Evolutionary conservation across 208 protist species (phyloP).

Genomic region (Trypanosoma theileri): DNA sequence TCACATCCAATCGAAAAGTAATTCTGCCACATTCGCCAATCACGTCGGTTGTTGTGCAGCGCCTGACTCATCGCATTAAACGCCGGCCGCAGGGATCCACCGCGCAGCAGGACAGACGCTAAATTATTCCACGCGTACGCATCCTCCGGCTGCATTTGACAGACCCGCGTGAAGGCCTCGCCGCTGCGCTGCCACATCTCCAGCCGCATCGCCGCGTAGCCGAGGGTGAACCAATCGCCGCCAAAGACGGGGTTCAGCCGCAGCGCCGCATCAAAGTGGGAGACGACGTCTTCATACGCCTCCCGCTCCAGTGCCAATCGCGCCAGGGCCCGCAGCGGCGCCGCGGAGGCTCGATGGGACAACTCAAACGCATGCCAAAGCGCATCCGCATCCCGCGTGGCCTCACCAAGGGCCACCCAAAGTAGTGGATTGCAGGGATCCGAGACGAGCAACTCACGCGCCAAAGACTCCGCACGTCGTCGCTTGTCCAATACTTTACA

Average conservation of each 20-base stretch:
- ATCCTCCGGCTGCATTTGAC: conserved; percentile 88
- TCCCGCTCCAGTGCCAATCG: conserved; percentile 81
- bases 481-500: conserved; percentile 89
- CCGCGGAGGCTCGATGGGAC: conserved; percentile 73
- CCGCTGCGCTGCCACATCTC: conserved; percentile 67
- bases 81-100: conserved; percentile 76
- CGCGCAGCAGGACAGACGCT: conserved; percentile 76
- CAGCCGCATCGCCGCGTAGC: conserved; percentile 78
- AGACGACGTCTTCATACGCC: conserved; percentile 81
- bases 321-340: conserved; percentile 87
- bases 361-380: conserved; percentile 92
- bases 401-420: conserved; percentile 90
- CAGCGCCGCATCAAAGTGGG: conserved; percentile 90
- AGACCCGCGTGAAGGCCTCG: conserved; percentile 89
- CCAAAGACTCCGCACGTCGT: conserved; percentile 81
- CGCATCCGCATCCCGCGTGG: conserved; percentile 76
- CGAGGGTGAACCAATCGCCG: conserved; percentile 91
- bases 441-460: conserved; percentile 75
- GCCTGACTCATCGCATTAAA: conserved; percentile 91
- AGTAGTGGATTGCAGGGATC: conserved; percentile 86
- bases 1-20: conserved; percentile 88
- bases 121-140: conserved; percentile 93
- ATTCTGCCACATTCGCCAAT: conserved; percentile 94
- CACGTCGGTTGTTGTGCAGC: conserved; percentile 76
- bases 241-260: conserved; percentile 88